Percentiles rank a stretch among this genome's conserved stretches.
These are phyloP conservation scores for Echites panduratus DNA, from an alignment of 257 asterid genomes.

Conservation along the genomic window DNA sequence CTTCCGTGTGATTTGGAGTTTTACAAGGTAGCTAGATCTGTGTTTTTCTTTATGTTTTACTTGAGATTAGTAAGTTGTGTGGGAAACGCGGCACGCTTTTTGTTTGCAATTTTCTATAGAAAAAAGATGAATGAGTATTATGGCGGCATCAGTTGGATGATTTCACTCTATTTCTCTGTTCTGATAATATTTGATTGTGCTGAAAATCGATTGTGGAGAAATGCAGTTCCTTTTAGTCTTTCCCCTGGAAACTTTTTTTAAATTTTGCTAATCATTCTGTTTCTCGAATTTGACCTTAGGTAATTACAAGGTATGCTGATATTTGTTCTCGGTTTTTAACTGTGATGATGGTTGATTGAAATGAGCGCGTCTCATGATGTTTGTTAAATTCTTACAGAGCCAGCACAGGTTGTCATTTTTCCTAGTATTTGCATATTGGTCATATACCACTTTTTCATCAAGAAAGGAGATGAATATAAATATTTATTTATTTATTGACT, in stretches of 20 bases:
- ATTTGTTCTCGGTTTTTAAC: not conserved
- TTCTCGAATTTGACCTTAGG: not conserved
- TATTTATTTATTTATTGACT: no score
- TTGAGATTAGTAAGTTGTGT: not conserved
- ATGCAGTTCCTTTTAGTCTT: not conserved
- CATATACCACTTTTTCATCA: not conserved
- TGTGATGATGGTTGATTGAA: not conserved
- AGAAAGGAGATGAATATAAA: no score
- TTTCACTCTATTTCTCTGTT: not conserved
- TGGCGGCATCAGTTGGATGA: not conserved
- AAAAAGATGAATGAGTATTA: not conserved
- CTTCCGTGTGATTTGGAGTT: not conserved
- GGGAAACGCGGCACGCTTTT: not conserved
- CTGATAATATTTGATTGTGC: not conserved
- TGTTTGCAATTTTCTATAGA: not conserved
- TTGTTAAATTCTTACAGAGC: not conserved
- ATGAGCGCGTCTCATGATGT: not conserved
- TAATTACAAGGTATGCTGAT: not conserved
- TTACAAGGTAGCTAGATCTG: constrained; percentile 8
- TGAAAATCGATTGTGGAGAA: not conserved
- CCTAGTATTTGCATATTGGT: not conserved
- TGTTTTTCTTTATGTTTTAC: not conserved
- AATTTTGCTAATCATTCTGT: not conserved
- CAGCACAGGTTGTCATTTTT: not conserved
- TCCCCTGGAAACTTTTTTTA: not conserved